Base-by-base conservation (phyloP, 805 yeast species). In the Saturnispora dispora region DNA sequence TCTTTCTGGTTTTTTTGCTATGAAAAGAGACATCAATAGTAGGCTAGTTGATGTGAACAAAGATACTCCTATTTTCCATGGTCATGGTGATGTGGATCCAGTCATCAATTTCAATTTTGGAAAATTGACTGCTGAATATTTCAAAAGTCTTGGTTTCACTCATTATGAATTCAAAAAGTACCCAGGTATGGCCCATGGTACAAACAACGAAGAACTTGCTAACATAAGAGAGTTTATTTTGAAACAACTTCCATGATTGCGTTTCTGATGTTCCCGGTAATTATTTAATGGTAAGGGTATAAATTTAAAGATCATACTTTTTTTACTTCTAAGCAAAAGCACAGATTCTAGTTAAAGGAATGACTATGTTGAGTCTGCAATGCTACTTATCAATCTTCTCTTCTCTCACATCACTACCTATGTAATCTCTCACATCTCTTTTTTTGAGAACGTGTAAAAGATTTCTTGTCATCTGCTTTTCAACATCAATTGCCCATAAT, bases 51-150 rank as follows among this genome's bases (percentile, higher is more conserved):
- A 68, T n/a, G 60, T 62, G 33, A 88, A 88, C 63, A 62, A 67
- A 15, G 68, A 72, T 6, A 85, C 95, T 0, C 95, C 96, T 1
- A 71, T 88, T 7, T 88, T 89, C 70, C 86, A 87, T 58, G 95
- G 93, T 7, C 97, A 91, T 65, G 98, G 99, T 32, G 79, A 81
- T 5, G 66, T 62, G 3, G 98, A 91, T 63, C 85, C 84, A 1
- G 71, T 90, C 3, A 77, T 91, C 10, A 60, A 65, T 8, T 67
- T 65, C 40, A 56, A 65, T 7, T 64, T 56, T 23, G 82, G 78
- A 2, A 61, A 68, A 41, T 51, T 60, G 28, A 68, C 81, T 1
- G 58, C 65, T 13, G 75, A 77, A 5, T 71, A 76, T 36, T 78
- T 77, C 64, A 64, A 72, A 55, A 59, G 54, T 2, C 49, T 67